A percentile compares a stretch with the other conserved stretches of the same genome.
Conservation (phyloP, 139 green algal species). For the Chlamydomonas sphaeroides region DNA sequence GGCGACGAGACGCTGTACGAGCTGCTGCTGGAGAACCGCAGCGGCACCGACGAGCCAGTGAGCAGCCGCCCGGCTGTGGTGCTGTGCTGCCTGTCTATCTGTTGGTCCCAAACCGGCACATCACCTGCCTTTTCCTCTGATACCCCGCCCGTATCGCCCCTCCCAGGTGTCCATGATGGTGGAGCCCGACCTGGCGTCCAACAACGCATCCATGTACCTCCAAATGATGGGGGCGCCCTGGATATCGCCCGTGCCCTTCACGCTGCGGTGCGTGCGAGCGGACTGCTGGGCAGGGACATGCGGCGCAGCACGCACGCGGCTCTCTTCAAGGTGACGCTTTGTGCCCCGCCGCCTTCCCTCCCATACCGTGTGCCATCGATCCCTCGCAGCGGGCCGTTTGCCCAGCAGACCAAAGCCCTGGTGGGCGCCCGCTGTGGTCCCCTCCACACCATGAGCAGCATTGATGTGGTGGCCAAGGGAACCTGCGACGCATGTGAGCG, state of each 20-base stretch:
- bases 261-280: no score
- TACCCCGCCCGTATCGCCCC: no score
- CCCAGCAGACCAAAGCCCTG: not conserved
- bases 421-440: not conserved
- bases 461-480: not conserved
- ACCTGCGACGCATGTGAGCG: not conserved
- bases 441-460: no score
- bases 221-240: not conserved
- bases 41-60: not conserved
- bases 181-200: not conserved
- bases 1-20: not conserved
- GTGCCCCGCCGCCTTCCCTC: no score
- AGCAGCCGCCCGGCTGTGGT: no score
- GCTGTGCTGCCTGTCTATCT: no score
- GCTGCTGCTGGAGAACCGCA: not conserved
- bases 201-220: not conserved
- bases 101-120: no score
- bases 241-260: not conserved
- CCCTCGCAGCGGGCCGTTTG: not conserved
- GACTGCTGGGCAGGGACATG: no score
- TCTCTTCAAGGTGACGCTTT: no score
- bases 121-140: no score
- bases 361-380: no score
- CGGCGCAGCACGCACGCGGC: no score
- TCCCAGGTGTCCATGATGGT: not conserved